A percentile compares a stretch with the other conserved stretches of the same genome.
phyloP scores from a whole-genome alignment of 805 yeast genomes.

The Ogataea populi-albae region DNA sequence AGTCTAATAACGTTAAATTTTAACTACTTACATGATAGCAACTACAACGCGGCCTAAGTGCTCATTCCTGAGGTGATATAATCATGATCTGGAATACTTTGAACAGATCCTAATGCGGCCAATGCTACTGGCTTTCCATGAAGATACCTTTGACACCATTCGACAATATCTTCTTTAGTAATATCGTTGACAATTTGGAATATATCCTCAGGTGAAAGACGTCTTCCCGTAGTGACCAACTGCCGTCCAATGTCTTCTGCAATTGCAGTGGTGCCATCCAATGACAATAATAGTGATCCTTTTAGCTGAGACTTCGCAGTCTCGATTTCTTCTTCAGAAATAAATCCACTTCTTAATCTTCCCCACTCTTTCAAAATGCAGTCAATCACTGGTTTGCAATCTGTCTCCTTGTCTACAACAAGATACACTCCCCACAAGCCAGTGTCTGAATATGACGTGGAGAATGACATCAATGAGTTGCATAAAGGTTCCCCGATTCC shows the following conservation, averaged over 20 bases:
- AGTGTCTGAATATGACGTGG: slow-evolving; percentile 95
- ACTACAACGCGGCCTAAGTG: too few species aligned
- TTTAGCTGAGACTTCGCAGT: slow-evolving; percentile 93
- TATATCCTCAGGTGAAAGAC: slow-evolving; percentile 71
- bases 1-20: too few species aligned
- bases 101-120: slow-evolving; percentile 86
- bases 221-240: slow-evolving; percentile 85
- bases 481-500: slow-evolving; percentile 64
- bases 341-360: slow-evolving; percentile 72
- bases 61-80: slow-evolving; percentile 45
- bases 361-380: slow-evolving; percentile 87
- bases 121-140: slow-evolving; percentile 78
- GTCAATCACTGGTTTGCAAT: slow-evolving; percentile 65
- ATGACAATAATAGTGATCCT: slow-evolving; percentile 82
- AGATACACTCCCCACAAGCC: slow-evolving; percentile 97
- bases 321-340: slow-evolving; percentile 82
- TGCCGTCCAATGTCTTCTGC: slow-evolving; percentile 99
- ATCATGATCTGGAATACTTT: slow-evolving; percentile 63
- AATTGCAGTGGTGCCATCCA: slow-evolving; percentile 93
- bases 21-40: too few species aligned
- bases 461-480: slow-evolving; percentile 93
- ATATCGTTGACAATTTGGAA: slow-evolving; percentile 75
- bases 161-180: slow-evolving; percentile 71
- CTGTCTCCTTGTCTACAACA: slow-evolving; percentile 71
- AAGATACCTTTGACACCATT: slow-evolving; percentile 84